Conservation (phyloP, 2,329 filamentous ascomycete genomes). For the Cryphonectria japonica region DNA sequence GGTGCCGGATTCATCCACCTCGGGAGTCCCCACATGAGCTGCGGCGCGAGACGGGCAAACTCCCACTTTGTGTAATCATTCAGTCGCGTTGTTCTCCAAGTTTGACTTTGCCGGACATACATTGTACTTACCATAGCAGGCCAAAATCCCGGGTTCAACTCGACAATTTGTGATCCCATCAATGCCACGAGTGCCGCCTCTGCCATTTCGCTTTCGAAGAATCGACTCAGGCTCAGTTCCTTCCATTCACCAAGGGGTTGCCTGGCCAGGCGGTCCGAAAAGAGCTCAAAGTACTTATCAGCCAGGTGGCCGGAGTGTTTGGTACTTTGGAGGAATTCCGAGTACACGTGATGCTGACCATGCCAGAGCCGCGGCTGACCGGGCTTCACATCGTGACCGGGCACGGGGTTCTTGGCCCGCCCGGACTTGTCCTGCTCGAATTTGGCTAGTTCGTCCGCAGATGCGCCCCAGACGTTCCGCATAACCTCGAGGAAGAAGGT, state of each 20-base stretch:
- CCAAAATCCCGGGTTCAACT: neutral
- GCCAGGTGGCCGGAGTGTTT: neutral
- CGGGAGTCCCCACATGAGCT: neutral
- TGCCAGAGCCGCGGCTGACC: neutral
- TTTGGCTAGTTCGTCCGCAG: neutral
- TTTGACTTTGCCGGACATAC: neutral
- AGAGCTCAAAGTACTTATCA: neutral
- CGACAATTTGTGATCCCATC: neutral
- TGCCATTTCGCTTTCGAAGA: neutral
- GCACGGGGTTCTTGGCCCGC: neutral
- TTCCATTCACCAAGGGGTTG: neutral
- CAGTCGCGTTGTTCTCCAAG: neutral
- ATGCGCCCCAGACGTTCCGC: neutral
- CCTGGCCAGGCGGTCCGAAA: neutral
- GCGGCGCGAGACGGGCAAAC: neutral
- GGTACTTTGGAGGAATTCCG: neutral
- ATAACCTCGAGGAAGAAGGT: neutral
- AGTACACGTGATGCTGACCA: neutral
- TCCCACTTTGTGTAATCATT: neutral
- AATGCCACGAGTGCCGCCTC: neutral
- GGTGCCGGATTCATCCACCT: neutral
- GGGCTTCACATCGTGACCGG: neutral
- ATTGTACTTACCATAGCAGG: neutral
- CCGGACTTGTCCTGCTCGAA: neutral
- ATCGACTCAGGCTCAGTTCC: neutral